Evolutionary conservation across 345 rosid species (phyloP).

Genomic region (Dovyalis caffra): DNA sequence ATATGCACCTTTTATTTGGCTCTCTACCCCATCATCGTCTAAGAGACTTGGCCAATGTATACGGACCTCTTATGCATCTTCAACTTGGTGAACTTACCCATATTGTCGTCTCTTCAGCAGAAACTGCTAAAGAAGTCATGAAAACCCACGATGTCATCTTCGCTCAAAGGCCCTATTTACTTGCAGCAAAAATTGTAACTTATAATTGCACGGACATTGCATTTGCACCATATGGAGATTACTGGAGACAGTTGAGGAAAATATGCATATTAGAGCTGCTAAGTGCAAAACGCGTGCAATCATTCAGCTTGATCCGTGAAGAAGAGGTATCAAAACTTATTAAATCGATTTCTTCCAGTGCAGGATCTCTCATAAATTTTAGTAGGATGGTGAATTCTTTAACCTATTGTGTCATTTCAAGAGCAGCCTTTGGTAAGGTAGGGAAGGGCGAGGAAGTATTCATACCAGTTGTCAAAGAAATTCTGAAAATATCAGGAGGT

Average conservation of each 20-base stretch:
- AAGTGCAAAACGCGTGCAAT: slow-evolving; percentile 16
- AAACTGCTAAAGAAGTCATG: slow-evolving; percentile 28
- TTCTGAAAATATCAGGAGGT: neutral
- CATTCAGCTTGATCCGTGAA: slow-evolving; percentile 25
- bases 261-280: slow-evolving; percentile 17
- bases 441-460: slow-evolving; percentile 1
- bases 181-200: neutral
- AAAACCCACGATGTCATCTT: slow-evolving; percentile 30
- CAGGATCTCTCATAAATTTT: neutral
- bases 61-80: slow-evolving; percentile 20
- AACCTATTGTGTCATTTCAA: slow-evolving; percentile 4
- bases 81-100: slow-evolving; percentile 10
- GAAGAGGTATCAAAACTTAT: slow-evolving; percentile 3
- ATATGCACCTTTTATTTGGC: slow-evolving; percentile 2
- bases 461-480: neutral
- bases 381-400: neutral
- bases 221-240: slow-evolving; percentile 21
- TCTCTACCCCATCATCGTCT: slow-evolving; percentile 12
- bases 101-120: slow-evolving; percentile 27
- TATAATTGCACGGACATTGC: slow-evolving; percentile 15
- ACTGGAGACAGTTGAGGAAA: slow-evolving; percentile 32
- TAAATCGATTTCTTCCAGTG: neutral
- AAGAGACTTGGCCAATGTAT: slow-evolving; percentile 8
- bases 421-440: slow-evolving; percentile 7
- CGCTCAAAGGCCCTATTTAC: slow-evolving; percentile 8